A percentile compares a stretch with the other conserved stretches of the same genome.
Conservation (phyloP, 768 basidiomycete genomes). For the Russula earlei region DNA sequence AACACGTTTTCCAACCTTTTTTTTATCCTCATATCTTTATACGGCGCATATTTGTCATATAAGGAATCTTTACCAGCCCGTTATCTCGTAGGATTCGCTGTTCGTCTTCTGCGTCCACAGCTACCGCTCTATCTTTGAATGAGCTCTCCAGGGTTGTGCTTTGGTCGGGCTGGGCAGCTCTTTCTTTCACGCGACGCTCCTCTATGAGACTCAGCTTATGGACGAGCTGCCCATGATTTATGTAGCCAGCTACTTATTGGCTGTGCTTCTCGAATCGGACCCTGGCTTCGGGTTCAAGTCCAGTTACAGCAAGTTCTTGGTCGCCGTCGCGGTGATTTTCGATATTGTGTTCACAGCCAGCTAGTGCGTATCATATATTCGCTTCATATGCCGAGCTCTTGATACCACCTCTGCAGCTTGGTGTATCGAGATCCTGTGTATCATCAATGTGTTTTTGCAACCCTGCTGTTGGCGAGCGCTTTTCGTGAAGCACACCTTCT, state of each 20-base stretch:
- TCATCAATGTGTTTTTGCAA: conserved; percentile 67
- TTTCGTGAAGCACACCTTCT: conserved; percentile 47
- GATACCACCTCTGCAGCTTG: conserved; percentile 33
- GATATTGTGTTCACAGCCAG: conserved; percentile 57
- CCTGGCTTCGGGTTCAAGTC: conserved; percentile 39
- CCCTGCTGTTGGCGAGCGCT: conserved; percentile 40
- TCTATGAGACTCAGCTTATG: conserved; percentile 67
- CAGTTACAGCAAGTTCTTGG: conserved; percentile 32
- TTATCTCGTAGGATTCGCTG: conserved; percentile 29
- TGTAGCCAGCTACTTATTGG: conserved; percentile 50
- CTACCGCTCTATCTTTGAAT: not conserved
- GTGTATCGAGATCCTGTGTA: conserved; percentile 67
- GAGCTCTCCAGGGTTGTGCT: conserved; percentile 42
- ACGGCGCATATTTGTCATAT: conserved; percentile 31
- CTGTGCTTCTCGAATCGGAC: conserved; percentile 48
- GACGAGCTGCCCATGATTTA: conserved; percentile 83
- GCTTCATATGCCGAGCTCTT: not conserved
- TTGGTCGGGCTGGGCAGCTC: conserved; percentile 70
- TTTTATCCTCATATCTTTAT: conserved; percentile 43
- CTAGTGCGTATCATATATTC: conserved; percentile 44
- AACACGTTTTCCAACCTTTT: conserved; percentile 63
- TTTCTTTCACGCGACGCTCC: conserved; percentile 69
- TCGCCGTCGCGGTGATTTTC: conserved; percentile 35
- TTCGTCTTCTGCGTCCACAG: conserved; percentile 14
- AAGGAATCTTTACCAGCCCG: conserved; percentile 29